phyloP scores from a whole-genome alignment of 2,329 filamentous ascomycete genomes.

The Monosporascus cannonballus region DNA sequence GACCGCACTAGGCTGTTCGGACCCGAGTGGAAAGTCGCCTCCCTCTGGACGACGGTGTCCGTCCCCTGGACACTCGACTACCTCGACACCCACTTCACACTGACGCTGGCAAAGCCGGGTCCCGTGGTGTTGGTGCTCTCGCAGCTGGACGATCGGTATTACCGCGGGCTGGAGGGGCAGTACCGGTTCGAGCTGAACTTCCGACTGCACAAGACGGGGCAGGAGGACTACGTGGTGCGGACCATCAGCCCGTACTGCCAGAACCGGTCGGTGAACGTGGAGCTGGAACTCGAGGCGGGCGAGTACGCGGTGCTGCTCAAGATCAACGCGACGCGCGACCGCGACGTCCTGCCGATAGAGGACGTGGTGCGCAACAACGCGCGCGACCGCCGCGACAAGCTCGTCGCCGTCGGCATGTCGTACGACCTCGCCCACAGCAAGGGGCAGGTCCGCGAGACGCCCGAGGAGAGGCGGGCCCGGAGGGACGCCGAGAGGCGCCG shows the following conservation, averaged over 20 bases:
- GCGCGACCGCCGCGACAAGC: conserved; percentile 60
- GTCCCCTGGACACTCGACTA: conserved; percentile 53
- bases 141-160: conserved; percentile 53
- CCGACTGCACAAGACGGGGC: conserved; percentile 43
- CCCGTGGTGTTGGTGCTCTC: conserved; percentile 50
- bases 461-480: conserved; percentile 41
- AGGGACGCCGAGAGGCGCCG: conserved; percentile 39
- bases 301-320: conserved; percentile 72
- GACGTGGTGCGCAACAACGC: conserved; percentile 62
- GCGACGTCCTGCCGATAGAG: conserved; percentile 48
- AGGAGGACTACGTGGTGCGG: conserved; percentile 49
- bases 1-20: conserved; percentile 54
- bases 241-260: conserved; percentile 52
- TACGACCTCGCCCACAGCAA: conserved; percentile 68
- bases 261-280: conserved; percentile 69
- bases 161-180: conserved; percentile 50
- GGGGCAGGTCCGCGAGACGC: conserved; percentile 43
- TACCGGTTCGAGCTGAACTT: conserved; percentile 49
- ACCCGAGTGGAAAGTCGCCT: conserved; percentile 45
- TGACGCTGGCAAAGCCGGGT: conserved; percentile 41
- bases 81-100: conserved; percentile 47
- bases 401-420: conserved; percentile 62
- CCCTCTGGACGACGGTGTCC: conserved; percentile 43
- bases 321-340: conserved; percentile 59
- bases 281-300: conserved; percentile 68